Conservation (phyloP, 371 early-diverging fungal species). For the Amoeboaphelidium protococcarum region DNA sequence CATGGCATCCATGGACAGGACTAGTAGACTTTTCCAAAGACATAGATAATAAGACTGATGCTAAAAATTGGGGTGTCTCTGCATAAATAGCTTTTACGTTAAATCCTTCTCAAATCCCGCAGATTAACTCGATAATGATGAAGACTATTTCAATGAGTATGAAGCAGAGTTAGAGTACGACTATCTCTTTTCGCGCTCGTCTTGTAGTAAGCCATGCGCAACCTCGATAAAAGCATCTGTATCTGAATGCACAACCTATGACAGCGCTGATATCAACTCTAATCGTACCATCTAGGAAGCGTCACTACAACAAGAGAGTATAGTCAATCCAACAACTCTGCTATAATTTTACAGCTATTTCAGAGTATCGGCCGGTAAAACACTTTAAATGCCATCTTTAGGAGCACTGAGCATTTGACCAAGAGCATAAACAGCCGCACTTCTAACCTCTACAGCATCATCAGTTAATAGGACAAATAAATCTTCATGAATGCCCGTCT, state of each 20-base stretch:
- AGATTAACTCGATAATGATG: conserved; percentile 3
- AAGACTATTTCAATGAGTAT: not conserved
- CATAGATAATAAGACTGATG: conserved; percentile 27
- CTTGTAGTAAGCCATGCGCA: conserved; percentile 36
- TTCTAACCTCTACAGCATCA: too few relatives aligned
- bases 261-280: conserved; percentile 43
- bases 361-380: too few relatives aligned
- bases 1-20: conserved; percentile 46
- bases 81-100: conserved; percentile 1
- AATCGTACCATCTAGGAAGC: conserved; percentile 51
- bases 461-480: too few relatives aligned
- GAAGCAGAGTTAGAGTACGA: not conserved
- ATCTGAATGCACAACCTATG: conserved; percentile 31
- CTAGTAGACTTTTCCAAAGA: conserved; percentile 47
- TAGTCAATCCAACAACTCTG: conserved; percentile 32
- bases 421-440: conserved; percentile 42
- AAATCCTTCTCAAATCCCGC: not conserved
- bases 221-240: conserved; percentile 26
- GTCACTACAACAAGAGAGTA: conserved; percentile 34
- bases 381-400: conserved; percentile 24
- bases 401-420: conserved; percentile 47
- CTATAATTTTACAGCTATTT: conserved; percentile 27
- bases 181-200: conserved; percentile 12
- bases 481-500: too few relatives aligned
- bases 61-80: not conserved